Evolutionary conservation across 1,139 yeast genomes (phyloP).

Genomic region (Protomyces pachydermus): DNA sequence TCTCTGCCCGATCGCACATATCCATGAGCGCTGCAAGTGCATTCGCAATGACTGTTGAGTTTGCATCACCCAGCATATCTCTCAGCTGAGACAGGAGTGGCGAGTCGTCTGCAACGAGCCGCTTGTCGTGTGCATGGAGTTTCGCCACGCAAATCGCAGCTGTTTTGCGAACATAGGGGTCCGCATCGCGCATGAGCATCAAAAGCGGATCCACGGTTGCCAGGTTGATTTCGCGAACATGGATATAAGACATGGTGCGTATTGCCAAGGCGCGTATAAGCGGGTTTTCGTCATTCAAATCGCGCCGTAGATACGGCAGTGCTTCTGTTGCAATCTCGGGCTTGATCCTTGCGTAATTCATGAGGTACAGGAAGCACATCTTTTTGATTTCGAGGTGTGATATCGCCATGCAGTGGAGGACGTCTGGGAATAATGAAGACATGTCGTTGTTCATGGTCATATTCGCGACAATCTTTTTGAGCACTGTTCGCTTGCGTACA

Average conservation of each 20-base stretch:
- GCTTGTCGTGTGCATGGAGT: conserved; percentile 55
- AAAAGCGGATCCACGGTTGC: conserved; percentile 44
- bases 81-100: conserved; percentile 44
- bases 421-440: conserved; percentile 61
- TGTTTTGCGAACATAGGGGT: conserved; percentile 60
- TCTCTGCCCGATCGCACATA: conserved; percentile 55
- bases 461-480: conserved; percentile 76
- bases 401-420: conserved; percentile 55
- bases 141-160: conserved; percentile 70
- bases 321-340: conserved; percentile 44
- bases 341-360: conserved; percentile 56
- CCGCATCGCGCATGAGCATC: conserved; percentile 48
- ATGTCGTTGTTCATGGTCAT: conserved; percentile 81
- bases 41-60: conserved; percentile 62
- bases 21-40: conserved; percentile 66
- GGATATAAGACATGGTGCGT: conserved; percentile 59
- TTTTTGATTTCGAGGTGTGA: conserved; percentile 71
- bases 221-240: conserved; percentile 51
- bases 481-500: conserved; percentile 52
- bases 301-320: conserved; percentile 50
- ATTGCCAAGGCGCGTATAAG: conserved; percentile 53
- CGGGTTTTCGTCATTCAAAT: conserved; percentile 46
- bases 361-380: conserved; percentile 52
- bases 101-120: conserved; percentile 44
- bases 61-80: conserved; percentile 51